Percentiles rank a stretch among this genome's conserved stretches.
Conservation (phyloP, 1,284 basidiomycete species). For the Omphalotus olearius region DNA sequence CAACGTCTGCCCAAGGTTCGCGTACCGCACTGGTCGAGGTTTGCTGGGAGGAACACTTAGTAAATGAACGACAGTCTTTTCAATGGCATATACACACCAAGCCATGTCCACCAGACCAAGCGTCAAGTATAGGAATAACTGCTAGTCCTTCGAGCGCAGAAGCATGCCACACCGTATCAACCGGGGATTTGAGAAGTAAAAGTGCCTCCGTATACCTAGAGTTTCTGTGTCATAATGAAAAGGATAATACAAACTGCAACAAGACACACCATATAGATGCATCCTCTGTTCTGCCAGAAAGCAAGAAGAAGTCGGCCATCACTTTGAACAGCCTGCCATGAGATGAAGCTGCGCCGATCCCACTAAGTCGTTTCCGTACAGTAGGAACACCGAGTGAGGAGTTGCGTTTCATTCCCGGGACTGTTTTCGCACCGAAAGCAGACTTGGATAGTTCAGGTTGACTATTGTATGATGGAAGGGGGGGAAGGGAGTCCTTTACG, state of each 20-base stretch:
- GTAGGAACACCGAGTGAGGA: conserved; percentile 42
- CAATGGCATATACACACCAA: conserved; percentile 43
- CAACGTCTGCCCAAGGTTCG: conserved; percentile 67
- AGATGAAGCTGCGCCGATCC: conserved; percentile 64
- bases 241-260: neutral
- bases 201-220: conserved; percentile 83
- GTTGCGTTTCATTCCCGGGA: conserved; percentile 50
- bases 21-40: conserved; percentile 41
- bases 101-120: conserved; percentile 75
- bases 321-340: conserved; percentile 83
- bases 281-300: conserved; percentile 79
- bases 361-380: conserved; percentile 56
- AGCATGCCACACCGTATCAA: conserved; percentile 85
- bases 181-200: conserved; percentile 62
- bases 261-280: conserved; percentile 68
- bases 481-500: conserved; percentile 35
- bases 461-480: conserved; percentile 45
- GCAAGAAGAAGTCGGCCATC: conserved; percentile 82
- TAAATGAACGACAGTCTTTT: conserved; percentile 10
- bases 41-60: conserved; percentile 31
- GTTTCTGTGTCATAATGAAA: conserved; percentile 19
- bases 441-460: conserved; percentile 51
- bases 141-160: conserved; percentile 81
- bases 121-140: conserved; percentile 73
- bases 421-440: conserved; percentile 32